A percentile compares a stretch with the other conserved stretches of the same genome.
Evolutionary conservation across 2,329 filamentous ascomycete genomes (phyloP).

Genomic region (Fusarium piperis): DNA sequence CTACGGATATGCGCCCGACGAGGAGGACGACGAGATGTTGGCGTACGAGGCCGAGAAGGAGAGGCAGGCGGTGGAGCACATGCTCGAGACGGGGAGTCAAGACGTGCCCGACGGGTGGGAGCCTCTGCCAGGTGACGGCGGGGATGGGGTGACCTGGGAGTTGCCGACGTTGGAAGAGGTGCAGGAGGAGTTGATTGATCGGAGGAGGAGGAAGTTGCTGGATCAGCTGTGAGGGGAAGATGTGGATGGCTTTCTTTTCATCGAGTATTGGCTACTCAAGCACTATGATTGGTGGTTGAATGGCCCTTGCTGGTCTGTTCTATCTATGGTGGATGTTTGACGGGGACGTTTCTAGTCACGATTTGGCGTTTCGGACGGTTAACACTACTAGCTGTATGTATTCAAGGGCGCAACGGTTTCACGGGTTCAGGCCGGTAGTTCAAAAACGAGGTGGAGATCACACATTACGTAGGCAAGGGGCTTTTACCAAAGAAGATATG

Average conservation of each 20-base stretch:
- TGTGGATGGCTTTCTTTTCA: background rate
- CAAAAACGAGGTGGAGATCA: background rate
- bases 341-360: conserved; percentile 7
- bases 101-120: conserved; percentile 79
- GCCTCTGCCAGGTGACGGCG: conserved; percentile 84
- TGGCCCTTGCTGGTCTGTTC: background rate
- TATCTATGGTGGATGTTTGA: background rate
- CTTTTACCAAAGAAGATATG: background rate
- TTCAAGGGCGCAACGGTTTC: conserved; percentile 23
- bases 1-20: conserved; percentile 92
- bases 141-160: conserved; percentile 84
- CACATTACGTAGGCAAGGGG: background rate
- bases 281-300: background rate
- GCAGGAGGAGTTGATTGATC: conserved; percentile 90
- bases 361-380: conserved; percentile 25
- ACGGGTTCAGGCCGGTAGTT: background rate
- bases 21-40: conserved; percentile 85
- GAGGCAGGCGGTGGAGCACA: conserved; percentile 77
- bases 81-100: conserved; percentile 67
- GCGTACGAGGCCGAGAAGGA: conserved; percentile 87
- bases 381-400: conserved; percentile 3
- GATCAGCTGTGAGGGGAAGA: conserved; percentile 71
- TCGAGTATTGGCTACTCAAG: no score
- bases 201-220: conserved; percentile 82
- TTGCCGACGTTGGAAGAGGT: conserved; percentile 90